Evolutionary conservation across 2,329 filamentous ascomycete species (phyloP).

Genomic region (Pestalotiopsis sp.): DNA sequence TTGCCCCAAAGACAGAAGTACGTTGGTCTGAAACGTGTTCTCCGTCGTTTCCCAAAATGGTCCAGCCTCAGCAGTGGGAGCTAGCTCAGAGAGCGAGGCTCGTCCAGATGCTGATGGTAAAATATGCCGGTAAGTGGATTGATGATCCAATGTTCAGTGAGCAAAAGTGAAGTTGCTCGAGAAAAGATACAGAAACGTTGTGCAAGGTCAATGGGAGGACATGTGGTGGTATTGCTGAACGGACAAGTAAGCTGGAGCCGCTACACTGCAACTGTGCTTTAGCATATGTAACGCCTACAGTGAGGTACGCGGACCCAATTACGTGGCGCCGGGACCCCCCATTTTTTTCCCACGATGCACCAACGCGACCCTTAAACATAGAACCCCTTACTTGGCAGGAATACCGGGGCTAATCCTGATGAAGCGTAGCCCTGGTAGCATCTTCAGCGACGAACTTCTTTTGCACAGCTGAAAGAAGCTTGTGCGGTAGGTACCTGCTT

Average conservation of each 20-base stretch:
- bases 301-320: not conserved
- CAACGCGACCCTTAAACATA: not conserved
- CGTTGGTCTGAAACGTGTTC: slow-evolving; percentile 12
- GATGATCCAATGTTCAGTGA: not conserved
- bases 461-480: not conserved
- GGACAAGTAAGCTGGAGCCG: not conserved
- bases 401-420: not conserved
- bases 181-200: not conserved
- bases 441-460: not conserved
- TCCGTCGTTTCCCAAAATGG: not conserved
- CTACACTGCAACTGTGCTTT: no score
- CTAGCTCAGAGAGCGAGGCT: not conserved
- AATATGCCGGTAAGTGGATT: not conserved
- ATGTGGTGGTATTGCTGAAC: not conserved
- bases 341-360: not conserved
- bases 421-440: not conserved
- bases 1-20: not conserved
- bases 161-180: not conserved
- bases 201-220: not conserved
- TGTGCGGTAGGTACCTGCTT: not conserved
- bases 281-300: no score
- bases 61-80: not conserved
- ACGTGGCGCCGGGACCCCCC: slow-evolving; percentile 1
- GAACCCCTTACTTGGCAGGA: not conserved
- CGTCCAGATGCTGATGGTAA: not conserved